Base-by-base conservation (phyloP, 192 early-diverging fungal species). In the Linnemannia zychae region DNA sequence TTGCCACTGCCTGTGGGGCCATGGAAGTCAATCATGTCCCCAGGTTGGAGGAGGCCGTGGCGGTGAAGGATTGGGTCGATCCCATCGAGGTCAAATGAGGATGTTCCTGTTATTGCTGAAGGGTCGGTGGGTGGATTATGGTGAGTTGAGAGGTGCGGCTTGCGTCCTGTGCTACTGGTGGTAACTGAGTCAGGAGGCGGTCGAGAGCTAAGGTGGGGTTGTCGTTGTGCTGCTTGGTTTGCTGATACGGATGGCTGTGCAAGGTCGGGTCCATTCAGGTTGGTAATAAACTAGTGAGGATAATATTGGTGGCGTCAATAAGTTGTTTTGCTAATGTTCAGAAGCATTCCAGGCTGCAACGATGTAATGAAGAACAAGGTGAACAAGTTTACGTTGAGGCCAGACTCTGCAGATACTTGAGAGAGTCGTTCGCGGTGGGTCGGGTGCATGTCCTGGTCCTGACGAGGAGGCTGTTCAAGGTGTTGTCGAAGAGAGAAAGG, bases 11-110 rank as follows among this genome's bases (percentile, higher is more conserved):
- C 68, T 20, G 66, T 67, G 18, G 70, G 40, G 1, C 83, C 83
- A 36, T 70, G 47, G 6, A 85, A 50, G 36, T 85, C 83, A 18
- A 85, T 57, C 78, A 85, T 68, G 50, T 85, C 83, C n/a, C 83
- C 83, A 0, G 83, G 60, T 7, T 46, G 46, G 2, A 79, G 57
- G 1, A 33, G 68, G 4, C 83, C 82, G 31, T 84, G 15, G 18
- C 73, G 37, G 1, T 31, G 2, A 5, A 84, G 52, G 31, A 84
- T 74, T 11, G 73, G 72, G 40, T 84, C 82, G 9, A 84, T 74
- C 5, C 76, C 76, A 16, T 78, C 72, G 20, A 84, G 72, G 5
- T 77, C 82, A 15, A 84, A 46, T 11, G n/a, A n/a, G 5, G 49
- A 13, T 38, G 37, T 33, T 38, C 52, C 3, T 1, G 22, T 16